Conservation (phyloP, 345 rosid genomes). For the Combretum micranthum region DNA sequence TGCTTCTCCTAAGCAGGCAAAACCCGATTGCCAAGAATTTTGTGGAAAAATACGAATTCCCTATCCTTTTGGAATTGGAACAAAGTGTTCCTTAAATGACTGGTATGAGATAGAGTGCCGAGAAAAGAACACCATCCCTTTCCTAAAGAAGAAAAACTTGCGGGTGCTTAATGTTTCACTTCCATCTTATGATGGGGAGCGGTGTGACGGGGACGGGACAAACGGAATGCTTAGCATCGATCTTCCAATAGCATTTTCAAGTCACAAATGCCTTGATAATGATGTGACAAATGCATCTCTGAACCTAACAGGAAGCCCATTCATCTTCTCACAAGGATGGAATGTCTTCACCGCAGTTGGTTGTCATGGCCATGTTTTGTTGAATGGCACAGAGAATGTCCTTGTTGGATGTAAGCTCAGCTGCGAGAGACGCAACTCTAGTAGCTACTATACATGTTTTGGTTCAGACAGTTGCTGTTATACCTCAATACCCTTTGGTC, state of each 20-base stretch:
- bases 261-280: not conserved
- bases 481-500: not conserved
- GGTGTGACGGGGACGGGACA: no score
- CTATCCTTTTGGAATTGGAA: no score
- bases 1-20: no score
- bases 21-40: no score
- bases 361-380: not conserved
- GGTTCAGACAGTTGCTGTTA: not conserved
- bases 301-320: not conserved
- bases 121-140: not conserved
- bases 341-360: conserved; percentile 2
- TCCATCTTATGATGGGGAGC: not conserved
- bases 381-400: not conserved
- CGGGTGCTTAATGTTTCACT: conserved; percentile 4
- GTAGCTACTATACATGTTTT: not conserved
- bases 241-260: not conserved
- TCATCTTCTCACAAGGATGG: not conserved
- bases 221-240: not conserved
- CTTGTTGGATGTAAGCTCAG: not conserved
- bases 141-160: not conserved
- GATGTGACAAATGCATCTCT: not conserved
- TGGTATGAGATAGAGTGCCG: no score
- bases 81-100: no score
- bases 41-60: no score
- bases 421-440: not conserved